These are phyloP conservation scores for Trichoderma brevicompactum DNA, from an alignment of 2,329 filamentous ascomycete species.

Conservation along the genomic window DNA sequence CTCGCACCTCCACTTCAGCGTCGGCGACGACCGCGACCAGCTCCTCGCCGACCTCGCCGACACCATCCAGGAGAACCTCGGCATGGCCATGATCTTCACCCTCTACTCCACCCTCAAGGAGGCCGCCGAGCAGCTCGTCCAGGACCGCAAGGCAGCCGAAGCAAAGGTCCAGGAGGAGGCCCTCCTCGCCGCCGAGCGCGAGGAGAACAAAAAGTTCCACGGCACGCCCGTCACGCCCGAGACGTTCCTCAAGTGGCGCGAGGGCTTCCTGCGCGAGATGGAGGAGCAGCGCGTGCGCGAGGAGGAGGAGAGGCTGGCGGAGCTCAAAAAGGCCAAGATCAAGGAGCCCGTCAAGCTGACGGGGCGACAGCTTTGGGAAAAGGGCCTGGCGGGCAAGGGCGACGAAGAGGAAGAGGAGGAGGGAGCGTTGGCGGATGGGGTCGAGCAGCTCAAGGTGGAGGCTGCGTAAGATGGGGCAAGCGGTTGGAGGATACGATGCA, in stretches of 20 bases:
- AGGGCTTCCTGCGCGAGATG: constrained; percentile 78
- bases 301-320: constrained; percentile 79
- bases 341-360: constrained; percentile 76
- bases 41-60: constrained; percentile 73
- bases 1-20: constrained; percentile 74
- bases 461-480: constrained; percentile 40
- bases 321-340: constrained; percentile 76
- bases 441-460: constrained; percentile 75
- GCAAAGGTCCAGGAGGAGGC: constrained; percentile 62
- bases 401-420: constrained; percentile 73
- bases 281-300: constrained; percentile 69
- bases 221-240: constrained; percentile 87
- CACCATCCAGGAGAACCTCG: constrained; percentile 87
- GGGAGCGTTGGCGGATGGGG: constrained; percentile 59
- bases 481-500: not conserved
- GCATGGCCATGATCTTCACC: constrained; percentile 98
- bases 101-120: constrained; percentile 88
- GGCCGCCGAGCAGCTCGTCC: constrained; percentile 81
- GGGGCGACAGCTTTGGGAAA: constrained; percentile 78
- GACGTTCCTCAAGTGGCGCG: constrained; percentile 82
- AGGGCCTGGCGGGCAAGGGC: constrained; percentile 68
- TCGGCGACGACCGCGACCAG: constrained; percentile 76
- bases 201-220: constrained; percentile 96
- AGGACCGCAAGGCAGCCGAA: constrained; percentile 69
- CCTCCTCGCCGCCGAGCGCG: constrained; percentile 69